Base-by-base conservation (phyloP, 805 yeast genomes). In the Hanseniaspora thailandica region DNA sequence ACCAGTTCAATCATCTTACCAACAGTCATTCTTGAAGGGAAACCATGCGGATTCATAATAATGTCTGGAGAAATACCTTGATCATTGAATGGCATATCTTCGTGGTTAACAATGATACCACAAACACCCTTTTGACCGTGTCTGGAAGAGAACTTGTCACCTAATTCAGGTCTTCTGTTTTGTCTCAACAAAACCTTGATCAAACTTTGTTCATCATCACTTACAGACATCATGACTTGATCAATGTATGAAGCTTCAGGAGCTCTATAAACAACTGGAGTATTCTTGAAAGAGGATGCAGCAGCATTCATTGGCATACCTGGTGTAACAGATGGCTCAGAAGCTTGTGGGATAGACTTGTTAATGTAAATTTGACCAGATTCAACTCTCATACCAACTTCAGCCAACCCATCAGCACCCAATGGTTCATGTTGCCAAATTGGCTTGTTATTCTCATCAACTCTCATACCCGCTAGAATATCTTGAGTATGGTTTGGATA, bases 51-150 rank as follows among this genome's bases (percentile, higher is more conserved):
- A 65, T 90, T 90, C 97, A 90, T 90, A 63, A 90, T 90, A 59
- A 90, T 89, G 71, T 90, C 98, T 0, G 98, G 98, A 3, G 80
- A 74, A 25, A 93, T 77, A 65, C 98, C 98, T 55, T 81, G 77
- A 61, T 93, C 97, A 64, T 82, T 86, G 69, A 90, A 90, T 13
- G 98, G 98, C 76, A 90, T 75, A 63, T 90, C 98, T 61, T 90
- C 97, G 66, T 90, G 97, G 60, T 87, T 88, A 5, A 90, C 97
- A 66, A 90, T 93, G 60, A 93, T 87, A 70, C 98, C 97, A 73
- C 97, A 90, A 30, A 93, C 97, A 79, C 98, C 98, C 74, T 90
- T 90, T 68, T 90, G 98, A 38, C 98, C 98, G 71, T 90, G 97
- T 69, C 98, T 80, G 0, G 96, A 87, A 2, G 97, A 88, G 64